Percentiles rank a stretch among this genome's conserved stretches.
Conservation (phyloP, 305 asterid species). For the Andrographis paniculata region DNA sequence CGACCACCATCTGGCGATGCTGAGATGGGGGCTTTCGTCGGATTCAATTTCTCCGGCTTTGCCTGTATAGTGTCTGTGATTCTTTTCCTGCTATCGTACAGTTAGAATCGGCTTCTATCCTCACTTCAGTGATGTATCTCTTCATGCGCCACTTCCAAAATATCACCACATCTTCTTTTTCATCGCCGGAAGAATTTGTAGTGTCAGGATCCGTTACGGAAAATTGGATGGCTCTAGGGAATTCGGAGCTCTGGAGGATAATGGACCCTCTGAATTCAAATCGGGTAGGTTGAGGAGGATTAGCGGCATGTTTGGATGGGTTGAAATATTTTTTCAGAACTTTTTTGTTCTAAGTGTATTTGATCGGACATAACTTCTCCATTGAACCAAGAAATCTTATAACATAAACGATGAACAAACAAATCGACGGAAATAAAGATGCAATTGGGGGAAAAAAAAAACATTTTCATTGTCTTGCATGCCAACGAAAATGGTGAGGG, state of each 20-base stretch:
- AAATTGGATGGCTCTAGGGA: not conserved
- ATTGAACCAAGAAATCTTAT: not conserved
- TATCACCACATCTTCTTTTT: not conserved
- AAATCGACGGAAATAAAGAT: too few species aligned
- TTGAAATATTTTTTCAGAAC: not conserved
- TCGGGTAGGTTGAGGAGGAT: too few species aligned
- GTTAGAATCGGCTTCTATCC: not conserved
- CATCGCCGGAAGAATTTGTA: not conserved
- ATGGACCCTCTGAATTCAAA: too few species aligned
- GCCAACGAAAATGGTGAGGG: too few species aligned
- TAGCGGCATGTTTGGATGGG: not conserved
- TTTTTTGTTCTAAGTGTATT: not conserved
- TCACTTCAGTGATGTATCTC: not conserved
- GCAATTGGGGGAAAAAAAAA: too few species aligned
- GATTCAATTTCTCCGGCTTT: not conserved
- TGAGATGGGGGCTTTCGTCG: too few species aligned
- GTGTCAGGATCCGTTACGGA: not conserved
- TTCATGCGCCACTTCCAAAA: not conserved
- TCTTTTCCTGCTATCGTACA: not conserved
- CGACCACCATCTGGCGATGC: not conserved
- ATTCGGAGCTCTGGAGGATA: too few species aligned
- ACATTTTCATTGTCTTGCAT: too few species aligned
- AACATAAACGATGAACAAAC: too few species aligned
- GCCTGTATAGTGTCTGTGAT: not conserved
- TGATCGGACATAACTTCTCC: not conserved